A percentile compares a stretch with the other conserved stretches of the same genome.
Conservation (phyloP, 257 asterid species). For the Solanum chiquidenum region DNA sequence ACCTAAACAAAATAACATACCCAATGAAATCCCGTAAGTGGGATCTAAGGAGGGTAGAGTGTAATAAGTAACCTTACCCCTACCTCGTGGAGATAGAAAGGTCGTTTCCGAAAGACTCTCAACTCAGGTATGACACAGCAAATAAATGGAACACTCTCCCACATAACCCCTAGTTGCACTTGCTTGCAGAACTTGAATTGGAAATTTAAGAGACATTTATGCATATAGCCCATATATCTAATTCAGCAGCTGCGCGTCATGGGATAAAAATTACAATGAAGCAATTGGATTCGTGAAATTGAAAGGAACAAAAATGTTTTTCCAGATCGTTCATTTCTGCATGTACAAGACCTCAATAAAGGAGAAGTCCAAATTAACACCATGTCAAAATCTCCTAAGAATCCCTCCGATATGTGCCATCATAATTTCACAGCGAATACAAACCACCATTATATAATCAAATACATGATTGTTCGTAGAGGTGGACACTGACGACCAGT, state of each 20-base stretch:
- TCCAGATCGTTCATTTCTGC: neutral
- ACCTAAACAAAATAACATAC: neutral
- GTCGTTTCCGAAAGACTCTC: neutral
- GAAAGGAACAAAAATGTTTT: neutral
- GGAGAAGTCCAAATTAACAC: neutral
- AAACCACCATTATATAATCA: neutral
- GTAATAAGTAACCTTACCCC: neutral
- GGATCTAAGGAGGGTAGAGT: neutral
- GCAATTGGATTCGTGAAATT: neutral
- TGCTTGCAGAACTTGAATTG: neutral
- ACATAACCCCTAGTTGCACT: neutral
- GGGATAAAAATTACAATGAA: neutral
- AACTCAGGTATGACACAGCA: neutral
- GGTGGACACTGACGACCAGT: neutral
- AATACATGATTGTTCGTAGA: neutral
- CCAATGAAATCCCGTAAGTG: neutral
- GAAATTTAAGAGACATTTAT: neutral
- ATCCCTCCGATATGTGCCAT: neutral
- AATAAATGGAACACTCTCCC: neutral
- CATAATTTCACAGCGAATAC: conserved; percentile 1
- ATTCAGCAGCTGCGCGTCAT: neutral
- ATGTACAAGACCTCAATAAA: conserved; percentile 3
- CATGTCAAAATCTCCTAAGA: neutral
- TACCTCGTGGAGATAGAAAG: neutral
- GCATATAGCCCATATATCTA: neutral